Percentiles rank a stretch among this genome's conserved stretches.
These are phyloP conservation scores for Fomitopsis serialis DNA, from an alignment of 768 basidiomycete genomes.

Conservation along the genomic window DNA sequence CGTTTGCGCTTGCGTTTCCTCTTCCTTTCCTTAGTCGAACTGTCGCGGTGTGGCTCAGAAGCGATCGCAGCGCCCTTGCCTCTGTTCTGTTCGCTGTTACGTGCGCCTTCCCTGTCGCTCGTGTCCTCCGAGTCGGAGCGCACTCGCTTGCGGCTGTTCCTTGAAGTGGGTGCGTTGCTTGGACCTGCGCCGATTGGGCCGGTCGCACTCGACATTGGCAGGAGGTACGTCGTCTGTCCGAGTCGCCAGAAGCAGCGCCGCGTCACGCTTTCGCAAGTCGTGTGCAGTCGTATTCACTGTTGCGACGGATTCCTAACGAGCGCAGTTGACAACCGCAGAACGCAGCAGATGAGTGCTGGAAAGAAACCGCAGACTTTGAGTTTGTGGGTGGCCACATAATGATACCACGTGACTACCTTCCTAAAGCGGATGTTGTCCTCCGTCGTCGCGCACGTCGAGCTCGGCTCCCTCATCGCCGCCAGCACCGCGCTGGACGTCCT, in stretches of 20 bases:
- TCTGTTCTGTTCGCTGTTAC: conserved; percentile 7
- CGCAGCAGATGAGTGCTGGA: no score
- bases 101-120: neutral
- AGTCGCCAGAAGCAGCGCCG: no score
- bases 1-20: conserved; percentile 22
- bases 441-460: neutral
- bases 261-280: no score
- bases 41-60: neutral
- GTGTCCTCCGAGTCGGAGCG: conserved; percentile 15
- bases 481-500: neutral
- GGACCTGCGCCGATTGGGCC: neutral
- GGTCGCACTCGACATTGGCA: neutral
- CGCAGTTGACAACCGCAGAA: no score
- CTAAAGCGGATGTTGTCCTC: neutral
- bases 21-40: conserved; percentile 19
- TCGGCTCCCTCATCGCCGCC: neutral
- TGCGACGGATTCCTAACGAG: no score
- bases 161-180: neutral
- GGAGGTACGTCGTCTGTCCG: no score
- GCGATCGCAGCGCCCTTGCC: neutral
- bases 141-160: conserved; percentile 6
- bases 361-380: no score
- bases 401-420: neutral
- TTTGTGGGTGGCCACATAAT: no score
- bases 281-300: no score